A percentile compares a stretch with the other conserved stretches of the same genome.
phyloP scores from a whole-genome alignment of 75 land plant species.

The Larix kaempferi region DNA sequence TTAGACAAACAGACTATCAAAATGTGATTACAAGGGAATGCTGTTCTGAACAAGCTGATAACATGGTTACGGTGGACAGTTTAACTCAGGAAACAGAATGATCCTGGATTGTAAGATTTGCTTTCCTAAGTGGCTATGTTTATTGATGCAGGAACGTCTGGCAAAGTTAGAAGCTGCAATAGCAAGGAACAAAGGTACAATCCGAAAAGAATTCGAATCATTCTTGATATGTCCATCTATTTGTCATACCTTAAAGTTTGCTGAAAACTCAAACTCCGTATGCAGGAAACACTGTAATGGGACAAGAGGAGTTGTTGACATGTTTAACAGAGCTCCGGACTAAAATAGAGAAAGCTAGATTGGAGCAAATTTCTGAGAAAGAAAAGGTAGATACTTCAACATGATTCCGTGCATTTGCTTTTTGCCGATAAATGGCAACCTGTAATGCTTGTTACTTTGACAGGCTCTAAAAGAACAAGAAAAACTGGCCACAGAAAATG shows the following conservation, averaged over 20 bases:
- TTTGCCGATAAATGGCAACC: background rate
- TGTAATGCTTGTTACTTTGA: background rate
- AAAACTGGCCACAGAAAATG: conserved; percentile 31
- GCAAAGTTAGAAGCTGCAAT: conserved; percentile 40
- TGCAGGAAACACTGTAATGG: conserved; percentile 5
- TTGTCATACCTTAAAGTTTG: background rate
- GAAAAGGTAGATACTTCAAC: conserved; percentile 17
- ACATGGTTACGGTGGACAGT: background rate
- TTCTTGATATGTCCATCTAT: background rate
- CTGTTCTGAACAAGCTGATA: background rate
- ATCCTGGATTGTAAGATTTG: background rate
- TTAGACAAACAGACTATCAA: too few species aligned
- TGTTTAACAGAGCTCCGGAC: conserved; percentile 18
- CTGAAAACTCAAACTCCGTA: background rate
- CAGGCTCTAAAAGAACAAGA: conserved; percentile 36
- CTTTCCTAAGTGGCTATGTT: background rate
- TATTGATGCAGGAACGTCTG: conserved; percentile 34
- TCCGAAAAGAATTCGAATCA: background rate
- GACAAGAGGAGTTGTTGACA: conserved; percentile 16
- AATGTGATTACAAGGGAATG: too few species aligned
- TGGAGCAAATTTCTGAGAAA: conserved; percentile 23
- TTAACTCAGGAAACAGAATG: background rate
- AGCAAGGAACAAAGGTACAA: conserved; percentile 23
- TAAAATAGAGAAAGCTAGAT: conserved; percentile 24
- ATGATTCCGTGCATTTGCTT: background rate